Evolutionary conservation across 2,329 filamentous ascomycete species (phyloP).

Genomic region (Epichloe coenophiala): DNA sequence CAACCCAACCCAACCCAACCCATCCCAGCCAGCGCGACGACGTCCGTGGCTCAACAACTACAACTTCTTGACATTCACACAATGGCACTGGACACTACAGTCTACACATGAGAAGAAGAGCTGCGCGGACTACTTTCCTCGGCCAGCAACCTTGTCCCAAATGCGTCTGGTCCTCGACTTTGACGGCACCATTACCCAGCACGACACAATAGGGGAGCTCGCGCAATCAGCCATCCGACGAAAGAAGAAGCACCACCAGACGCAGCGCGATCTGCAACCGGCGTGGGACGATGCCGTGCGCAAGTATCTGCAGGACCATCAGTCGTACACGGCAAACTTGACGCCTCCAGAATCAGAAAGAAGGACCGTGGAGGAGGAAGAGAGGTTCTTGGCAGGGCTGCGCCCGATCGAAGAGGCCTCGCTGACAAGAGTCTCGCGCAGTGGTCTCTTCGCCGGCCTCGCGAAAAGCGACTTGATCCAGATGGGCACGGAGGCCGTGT

Average conservation of each 20-base stretch:
- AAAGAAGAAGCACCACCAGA: conserved; percentile 14
- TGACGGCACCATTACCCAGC: conserved; percentile 43
- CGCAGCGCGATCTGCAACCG: conserved; percentile 19
- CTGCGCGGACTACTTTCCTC: too few relatives aligned
- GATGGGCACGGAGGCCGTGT: conserved; percentile 25
- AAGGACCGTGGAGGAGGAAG: conserved; percentile 23
- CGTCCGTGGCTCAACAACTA: too few relatives aligned
- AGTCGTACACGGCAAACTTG: conserved; percentile 22
- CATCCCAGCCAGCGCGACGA: too few relatives aligned
- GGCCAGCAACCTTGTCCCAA: background rate
- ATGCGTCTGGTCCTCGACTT: conserved; percentile 43
- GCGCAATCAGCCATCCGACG: conserved; percentile 28
- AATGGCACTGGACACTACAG: too few relatives aligned
- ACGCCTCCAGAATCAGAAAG: conserved; percentile 20
- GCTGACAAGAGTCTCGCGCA: conserved; percentile 27
- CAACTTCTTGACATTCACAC: too few relatives aligned
- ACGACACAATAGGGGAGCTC: conserved; percentile 38
- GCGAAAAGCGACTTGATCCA: conserved; percentile 16
- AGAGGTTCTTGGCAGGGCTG: conserved; percentile 29
- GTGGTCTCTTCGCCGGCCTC: conserved; percentile 32
- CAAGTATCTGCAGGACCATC: conserved; percentile 30
- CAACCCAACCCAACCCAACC: too few relatives aligned
- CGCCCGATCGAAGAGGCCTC: conserved; percentile 32
- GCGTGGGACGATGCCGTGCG: conserved; percentile 32
- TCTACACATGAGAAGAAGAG: background rate